These are phyloP conservation scores for Arthroderma sp. DNA, from an alignment of 2,329 filamentous ascomycete genomes.

Conservation along the genomic window DNA sequence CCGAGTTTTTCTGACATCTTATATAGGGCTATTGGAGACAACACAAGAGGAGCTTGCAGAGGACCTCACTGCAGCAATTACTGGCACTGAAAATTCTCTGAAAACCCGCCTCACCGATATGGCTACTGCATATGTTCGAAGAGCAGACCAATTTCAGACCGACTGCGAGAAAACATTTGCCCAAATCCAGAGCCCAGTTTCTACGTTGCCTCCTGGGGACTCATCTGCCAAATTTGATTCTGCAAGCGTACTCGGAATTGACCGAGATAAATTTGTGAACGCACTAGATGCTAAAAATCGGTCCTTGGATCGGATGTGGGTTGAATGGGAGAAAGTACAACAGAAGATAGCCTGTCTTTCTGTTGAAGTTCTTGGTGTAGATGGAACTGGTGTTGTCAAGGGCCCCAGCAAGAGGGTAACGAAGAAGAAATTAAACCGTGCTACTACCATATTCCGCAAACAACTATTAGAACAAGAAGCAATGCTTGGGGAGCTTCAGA, in stretches of 20 bases:
- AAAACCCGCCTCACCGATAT: not conserved
- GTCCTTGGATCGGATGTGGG: slow-evolving; percentile 12
- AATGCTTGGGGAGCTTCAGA: slow-evolving; percentile 1
- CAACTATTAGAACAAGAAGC: not conserved
- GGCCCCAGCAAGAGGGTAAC: not conserved
- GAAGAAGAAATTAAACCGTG: slow-evolving; percentile 10
- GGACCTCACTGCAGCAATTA: slow-evolving; percentile 10
- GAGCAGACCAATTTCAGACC: not conserved
- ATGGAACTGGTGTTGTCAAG: not conserved
- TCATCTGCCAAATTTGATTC: not conserved
- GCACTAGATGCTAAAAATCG: slow-evolving; percentile 6
- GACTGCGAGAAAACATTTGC: not conserved
- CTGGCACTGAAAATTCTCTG: slow-evolving; percentile 7
- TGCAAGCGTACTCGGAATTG: not conserved
- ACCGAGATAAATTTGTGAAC: not conserved
- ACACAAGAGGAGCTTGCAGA: slow-evolving; percentile 11
- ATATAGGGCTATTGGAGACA: slow-evolving; percentile 11
- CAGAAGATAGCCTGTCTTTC: slow-evolving; percentile 15
- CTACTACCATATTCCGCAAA: slow-evolving; percentile 4
- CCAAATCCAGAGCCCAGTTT: not conserved
- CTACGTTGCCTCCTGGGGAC: not conserved
- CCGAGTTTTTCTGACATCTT: not conserved
- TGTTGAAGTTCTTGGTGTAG: slow-evolving; percentile 14
- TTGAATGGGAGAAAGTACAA: slow-evolving; percentile 17
- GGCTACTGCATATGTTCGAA: not conserved